Evolutionary conservation across 495 filamentous ascomycete genomes (phyloP), one percentile per base, ranked within the genome.

Genomic region (Barbatosphaeria neglecta): DNA sequence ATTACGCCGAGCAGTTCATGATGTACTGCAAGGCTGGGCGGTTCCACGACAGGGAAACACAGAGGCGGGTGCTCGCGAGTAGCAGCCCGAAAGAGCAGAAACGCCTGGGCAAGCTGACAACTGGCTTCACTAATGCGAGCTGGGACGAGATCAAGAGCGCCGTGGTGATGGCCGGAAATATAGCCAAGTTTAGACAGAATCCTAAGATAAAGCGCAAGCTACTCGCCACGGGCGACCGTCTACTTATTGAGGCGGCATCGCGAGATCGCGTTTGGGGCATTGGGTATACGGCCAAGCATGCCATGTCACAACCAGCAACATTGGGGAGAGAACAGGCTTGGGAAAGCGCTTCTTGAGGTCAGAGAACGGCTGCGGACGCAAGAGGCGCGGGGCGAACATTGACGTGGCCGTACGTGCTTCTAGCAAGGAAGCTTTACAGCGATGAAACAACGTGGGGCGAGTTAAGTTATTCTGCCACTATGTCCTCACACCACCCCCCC

Each of bases 1-100:
- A 45, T 40, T 62, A 52, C 39, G 59, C 59, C 28, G 61, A 65
- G 42, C 59, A 65, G 45, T 65, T 60, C 57, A 62, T 62, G 61
- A 65, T 62, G 61, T 65, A 62, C 46, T 60, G 57, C 52, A 62
- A 64, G 54, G 61, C 61, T 22, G 48, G 42, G 20, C 55, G 51
- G 13, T 63, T 59, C 44, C 31, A 47, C 42, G 57, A 63, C 45
- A 41, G 45, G 19, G 52, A 42, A n/a, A 58, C 51, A 15, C 49
- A 53, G 25, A 41, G 38, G 24, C 42, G 44, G 23, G 39, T 64
- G 35, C 51, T 64, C 45, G 50, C 47, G 6, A 56, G 50, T 10
- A 27, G 37, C 39, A 45, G 43, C 19, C 56, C 54, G 0, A 61
- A 61, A 43, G 57, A 57, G 37, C 56, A 61, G 41, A 64, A 64